Percentiles rank a stretch among this genome's conserved stretches.
phyloP scores from a whole-genome alignment of 164 flowering plant species.

The Annona cherimola region DNA sequence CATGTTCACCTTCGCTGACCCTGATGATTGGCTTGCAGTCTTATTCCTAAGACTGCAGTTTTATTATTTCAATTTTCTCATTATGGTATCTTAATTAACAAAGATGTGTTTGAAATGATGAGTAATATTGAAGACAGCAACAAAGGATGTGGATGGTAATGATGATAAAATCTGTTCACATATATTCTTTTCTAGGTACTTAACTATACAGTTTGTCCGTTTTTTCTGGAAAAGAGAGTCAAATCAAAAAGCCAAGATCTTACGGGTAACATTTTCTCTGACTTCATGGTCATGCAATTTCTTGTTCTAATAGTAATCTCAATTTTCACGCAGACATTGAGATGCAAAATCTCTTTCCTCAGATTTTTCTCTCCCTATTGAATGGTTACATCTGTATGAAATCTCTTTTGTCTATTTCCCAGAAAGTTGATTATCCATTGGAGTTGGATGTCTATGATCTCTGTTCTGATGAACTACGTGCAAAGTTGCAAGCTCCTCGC shows the following conservation, averaged over 20 bases:
- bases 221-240: slow-evolving; percentile 99
- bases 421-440: slow-evolving; percentile 98
- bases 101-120: too few species aligned
- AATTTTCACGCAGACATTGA: not conserved
- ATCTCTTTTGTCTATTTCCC: slow-evolving; percentile 6
- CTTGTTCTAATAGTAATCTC: not conserved
- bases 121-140: too few species aligned
- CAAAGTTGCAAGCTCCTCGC: slow-evolving; percentile 79
- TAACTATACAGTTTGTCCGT: slow-evolving; percentile 95
- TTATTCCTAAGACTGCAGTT: not conserved
- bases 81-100: too few species aligned
- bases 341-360: not conserved
- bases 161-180: not conserved
- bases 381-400: not conserved
- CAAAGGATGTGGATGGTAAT: too few species aligned
- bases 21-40: not conserved
- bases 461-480: slow-evolving; percentile 81
- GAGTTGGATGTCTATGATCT: slow-evolving; percentile 90
- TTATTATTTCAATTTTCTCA: too few species aligned
- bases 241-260: slow-evolving; percentile 93
- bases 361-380: not conserved
- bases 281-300: not conserved
- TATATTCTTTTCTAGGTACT: slow-evolving; percentile 49
- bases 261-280: slow-evolving; percentile 57
- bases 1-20: not conserved